Conservation (phyloP, 352 stramenopile species). For the Globisporangium rhizosaccharum region DNA sequence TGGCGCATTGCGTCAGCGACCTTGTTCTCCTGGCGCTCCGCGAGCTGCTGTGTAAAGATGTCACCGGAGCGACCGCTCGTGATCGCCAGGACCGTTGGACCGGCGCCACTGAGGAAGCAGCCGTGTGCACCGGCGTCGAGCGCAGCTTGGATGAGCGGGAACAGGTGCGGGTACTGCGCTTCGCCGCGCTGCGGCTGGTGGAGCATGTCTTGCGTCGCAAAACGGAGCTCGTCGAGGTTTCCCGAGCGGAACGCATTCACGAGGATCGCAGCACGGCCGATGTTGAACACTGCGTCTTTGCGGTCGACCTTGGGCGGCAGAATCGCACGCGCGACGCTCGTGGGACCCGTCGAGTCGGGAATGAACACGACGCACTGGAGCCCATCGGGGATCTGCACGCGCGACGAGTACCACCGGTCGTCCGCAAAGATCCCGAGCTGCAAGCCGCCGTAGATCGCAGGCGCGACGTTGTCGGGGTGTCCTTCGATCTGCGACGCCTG, state of each 20-base stretch:
- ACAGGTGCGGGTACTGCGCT: conserved; percentile 95
- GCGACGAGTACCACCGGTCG: conserved; percentile 96
- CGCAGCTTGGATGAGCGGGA: conserved; percentile 96
- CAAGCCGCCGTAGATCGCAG: conserved; percentile 97
- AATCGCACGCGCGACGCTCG: conserved; percentile 89
- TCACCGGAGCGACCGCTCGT: conserved; percentile 96
- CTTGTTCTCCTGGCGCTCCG: conserved; percentile 81
- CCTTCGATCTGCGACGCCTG: conserved; percentile 95
- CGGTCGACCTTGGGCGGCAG: conserved; percentile 85
- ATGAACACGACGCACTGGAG: conserved; percentile 99
- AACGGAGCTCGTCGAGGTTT: conserved; percentile 96
- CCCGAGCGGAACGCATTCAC: conserved; percentile 95
- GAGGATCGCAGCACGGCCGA: conserved; percentile 94
- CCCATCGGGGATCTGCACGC: conserved; percentile 93
- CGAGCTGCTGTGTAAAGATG: conserved; percentile 97
- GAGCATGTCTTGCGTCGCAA: conserved; percentile 91
- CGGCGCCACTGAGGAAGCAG: conserved; percentile 96
- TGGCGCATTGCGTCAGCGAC: conserved; percentile 97
- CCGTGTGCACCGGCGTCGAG: conserved; percentile 91
- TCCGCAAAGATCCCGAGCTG: conserved; percentile 94
- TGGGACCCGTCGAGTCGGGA: conserved; percentile 96
- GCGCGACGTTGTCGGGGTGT: conserved; percentile 98
- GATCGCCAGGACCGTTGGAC: conserved; percentile 97
- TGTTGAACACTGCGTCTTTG: conserved; percentile 97
- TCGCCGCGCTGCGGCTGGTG: conserved; percentile 96